Evolutionary conservation across 1,284 basidiomycete genomes (phyloP), one percentile per base, ranked within the genome.

Genomic region (Agaricales sp.): DNA sequence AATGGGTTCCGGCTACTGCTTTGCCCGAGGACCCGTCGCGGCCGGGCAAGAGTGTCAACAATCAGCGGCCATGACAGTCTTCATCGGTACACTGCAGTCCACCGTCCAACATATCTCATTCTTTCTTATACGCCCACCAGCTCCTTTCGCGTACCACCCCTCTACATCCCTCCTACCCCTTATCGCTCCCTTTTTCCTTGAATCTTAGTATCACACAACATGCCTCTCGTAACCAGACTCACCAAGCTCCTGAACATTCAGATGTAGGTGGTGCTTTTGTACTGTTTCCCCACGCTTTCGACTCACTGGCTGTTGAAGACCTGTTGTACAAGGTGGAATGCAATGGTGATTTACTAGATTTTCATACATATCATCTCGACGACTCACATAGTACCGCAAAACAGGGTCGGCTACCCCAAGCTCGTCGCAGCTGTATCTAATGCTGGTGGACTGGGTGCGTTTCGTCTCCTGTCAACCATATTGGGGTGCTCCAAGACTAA

Each of bases 351-450:
- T 53, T n/a, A n/a, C n/a, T n/a, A n/a, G n/a, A n/a, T n/a, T n/a
- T n/a, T n/a, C n/a, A n/a, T n/a, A n/a, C n/a, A n/a, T n/a, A n/a
- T 3, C 52, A 54, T 38, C 49, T 16, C 47, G 55, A 14, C 26
- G 56, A 52, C 11, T 23, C 19, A 39, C 12, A 22, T n/a, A 25
- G 19, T 8, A 46, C 20, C 25, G 57, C 51, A 52, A 45, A 52
- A 25, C 50, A 90, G 83, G 87, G 87, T 92, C 45, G 88, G 87
- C 26, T 61, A 82, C 3, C 88, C 90, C 1, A 60, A 63, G 48
- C 75, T 94, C 12, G 87, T 72, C 35, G 80, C 88, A 12, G 92
- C 90, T 0, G 85, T 94, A 2, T 90, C 87, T 16, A 80, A 92
- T 51, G 91, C 88, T 0, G 93, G 93, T 3, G 92, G 85, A 19